These are phyloP conservation scores for Diutina catenulata DNA, from an alignment of 1,139 yeast species.

Conservation along the genomic window DNA sequence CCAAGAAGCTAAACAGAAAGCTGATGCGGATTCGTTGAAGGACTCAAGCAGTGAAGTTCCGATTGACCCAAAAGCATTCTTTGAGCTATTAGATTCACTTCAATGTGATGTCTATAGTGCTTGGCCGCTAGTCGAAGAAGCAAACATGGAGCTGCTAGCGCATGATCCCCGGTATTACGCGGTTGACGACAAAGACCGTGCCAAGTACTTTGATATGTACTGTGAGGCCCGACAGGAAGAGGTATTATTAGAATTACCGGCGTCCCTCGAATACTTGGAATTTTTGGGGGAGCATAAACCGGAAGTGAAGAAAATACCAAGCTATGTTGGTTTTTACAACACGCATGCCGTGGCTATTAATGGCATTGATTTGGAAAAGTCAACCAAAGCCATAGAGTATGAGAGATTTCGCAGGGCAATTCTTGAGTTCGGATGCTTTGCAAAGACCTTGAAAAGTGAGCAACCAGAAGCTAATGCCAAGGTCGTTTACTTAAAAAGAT, in stretches of 20 bases:
- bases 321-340: background rate
- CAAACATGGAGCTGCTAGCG: constrained; percentile 18
- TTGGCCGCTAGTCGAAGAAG: constrained; percentile 30
- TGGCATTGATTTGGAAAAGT: background rate
- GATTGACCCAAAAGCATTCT: constrained; percentile 11
- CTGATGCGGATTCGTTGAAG: constrained; percentile 7
- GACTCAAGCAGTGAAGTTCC: constrained; percentile 6
- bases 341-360: background rate
- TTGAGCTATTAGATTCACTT: constrained; percentile 15
- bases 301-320: background rate
- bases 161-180: constrained; percentile 21
- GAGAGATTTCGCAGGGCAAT: background rate
- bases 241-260: no score
- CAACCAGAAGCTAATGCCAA: background rate
- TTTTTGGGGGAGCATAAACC: constrained; percentile 1
- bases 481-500: background rate
- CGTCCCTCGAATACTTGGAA: background rate
- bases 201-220: no score
- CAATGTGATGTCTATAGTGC: constrained; percentile 9
- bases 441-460: background rate
- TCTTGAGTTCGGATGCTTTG: background rate
- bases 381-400: background rate
- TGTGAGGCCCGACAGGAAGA: no score
- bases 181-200: no score
- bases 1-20: background rate